Evolutionary conservation across 352 stramenopile species (phyloP), one percentile per base, ranked within the genome.

Genomic region (Blastocystis hominis): DNA sequence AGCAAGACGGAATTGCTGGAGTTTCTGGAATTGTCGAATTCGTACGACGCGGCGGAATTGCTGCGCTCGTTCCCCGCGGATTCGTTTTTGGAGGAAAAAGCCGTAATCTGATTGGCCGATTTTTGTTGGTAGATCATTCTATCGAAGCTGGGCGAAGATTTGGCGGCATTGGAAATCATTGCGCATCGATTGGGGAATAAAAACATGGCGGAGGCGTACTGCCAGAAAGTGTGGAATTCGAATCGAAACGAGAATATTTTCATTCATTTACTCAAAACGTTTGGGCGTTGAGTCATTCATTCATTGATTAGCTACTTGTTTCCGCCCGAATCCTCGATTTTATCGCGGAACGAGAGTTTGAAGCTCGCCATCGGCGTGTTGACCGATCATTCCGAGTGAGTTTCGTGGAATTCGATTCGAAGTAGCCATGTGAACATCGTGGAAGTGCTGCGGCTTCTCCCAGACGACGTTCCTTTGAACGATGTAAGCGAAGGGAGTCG

Each of bases 101-200:
- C 64, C 20, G 64, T 76, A n/a, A n/a, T n/a, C 5, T 44, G 64
- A 56, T 4, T 24, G 34, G 4, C 3, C 36, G 38, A 1, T 17
- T 24, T n/a, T 76, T 76, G 50, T 17, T 55, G 6, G n/a, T 76
- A 76, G 64, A 76, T 76, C 64, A 50, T 76, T 5, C 34, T 76
- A 9, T 76, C 64, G 0, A 76, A 76, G 17, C 17, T 50, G 17
- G 64, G 64, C 3, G n/a, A 50, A 40, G 50, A 53, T 55, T n/a
- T 76, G 17, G 34, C 50, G 17, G 64, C 64, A n/a, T 34, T 76
- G 64, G 34, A 13, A 3, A 46, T 76, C 38, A 76, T 76, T n/a
- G 64, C 64, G 17, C 64, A 76, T 34, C 20, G 17, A 55, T 30
- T 76, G 36, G 64, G 64, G 2, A 50, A 76, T 34, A 40, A 55